phyloP scores from a whole-genome alignment of 2,329 filamentous ascomycete genomes.

The Cordyceps militaris region DNA sequence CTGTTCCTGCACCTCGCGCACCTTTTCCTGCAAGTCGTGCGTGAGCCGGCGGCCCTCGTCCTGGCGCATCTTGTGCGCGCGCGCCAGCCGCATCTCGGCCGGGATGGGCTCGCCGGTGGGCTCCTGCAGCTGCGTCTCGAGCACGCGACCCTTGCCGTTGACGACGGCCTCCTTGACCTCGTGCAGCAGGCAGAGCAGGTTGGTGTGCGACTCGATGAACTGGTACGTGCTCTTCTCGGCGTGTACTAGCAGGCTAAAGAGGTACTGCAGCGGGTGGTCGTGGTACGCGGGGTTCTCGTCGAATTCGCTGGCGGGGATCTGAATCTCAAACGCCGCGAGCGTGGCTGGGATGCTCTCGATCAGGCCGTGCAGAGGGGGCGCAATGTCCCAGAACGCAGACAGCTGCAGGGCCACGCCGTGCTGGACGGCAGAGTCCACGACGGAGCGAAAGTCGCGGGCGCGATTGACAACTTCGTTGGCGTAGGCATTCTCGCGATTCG shows the following conservation, averaged over 20 bases:
- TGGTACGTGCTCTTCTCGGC: conserved; percentile 91
- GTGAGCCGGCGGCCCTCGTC: conserved; percentile 67
- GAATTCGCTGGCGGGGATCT: conserved; percentile 72
- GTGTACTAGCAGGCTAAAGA: conserved; percentile 77
- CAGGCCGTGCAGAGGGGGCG: conserved; percentile 69
- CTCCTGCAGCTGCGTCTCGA: conserved; percentile 56
- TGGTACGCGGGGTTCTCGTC: conserved; percentile 80
- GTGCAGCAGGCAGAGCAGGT: conserved; percentile 81
- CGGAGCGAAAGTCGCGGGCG: conserved; percentile 66
- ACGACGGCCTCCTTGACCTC: conserved; percentile 80
- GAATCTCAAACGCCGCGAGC: conserved; percentile 56
- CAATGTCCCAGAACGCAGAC: conserved; percentile 96
- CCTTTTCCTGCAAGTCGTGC: conserved; percentile 87
- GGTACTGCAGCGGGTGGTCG: conserved; percentile 78
- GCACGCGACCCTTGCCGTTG: conserved; percentile 57
- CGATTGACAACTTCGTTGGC: conserved; percentile 66
- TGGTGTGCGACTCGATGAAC: conserved; percentile 92
- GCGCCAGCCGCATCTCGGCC: conserved; percentile 28
- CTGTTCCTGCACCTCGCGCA: conserved; percentile 81
- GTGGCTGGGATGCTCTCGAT: conserved; percentile 69
- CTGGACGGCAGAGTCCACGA: conserved; percentile 78
- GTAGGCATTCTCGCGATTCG: conserved; percentile 63
- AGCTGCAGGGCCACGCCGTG: conserved; percentile 87
- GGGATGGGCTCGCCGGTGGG: conserved; percentile 26
- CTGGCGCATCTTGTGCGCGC: conserved; percentile 49